phyloP scores from a whole-genome alignment of 2,329 filamentous ascomycete genomes.

The Aspergillus eucalypticola region DNA sequence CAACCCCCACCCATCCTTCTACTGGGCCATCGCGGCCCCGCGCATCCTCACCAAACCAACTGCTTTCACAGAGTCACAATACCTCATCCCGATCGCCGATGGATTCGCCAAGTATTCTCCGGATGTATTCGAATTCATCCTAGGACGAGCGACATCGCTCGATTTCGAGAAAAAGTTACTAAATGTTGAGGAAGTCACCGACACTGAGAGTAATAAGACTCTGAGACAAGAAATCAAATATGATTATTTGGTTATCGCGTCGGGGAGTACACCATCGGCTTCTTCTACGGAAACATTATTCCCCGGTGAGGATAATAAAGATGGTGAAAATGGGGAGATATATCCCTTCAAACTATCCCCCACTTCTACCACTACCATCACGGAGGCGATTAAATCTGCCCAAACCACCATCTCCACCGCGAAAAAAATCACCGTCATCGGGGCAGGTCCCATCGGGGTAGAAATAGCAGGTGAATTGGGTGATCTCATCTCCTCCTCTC shows the following conservation, averaged over 20 bases:
- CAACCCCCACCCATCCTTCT: constrained; percentile 55
- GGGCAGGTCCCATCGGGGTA: constrained; percentile 52
- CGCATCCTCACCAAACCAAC: constrained; percentile 53
- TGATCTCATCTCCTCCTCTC: constrained; percentile 25
- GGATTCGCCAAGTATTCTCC: constrained; percentile 53
- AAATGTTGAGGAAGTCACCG: constrained; percentile 29
- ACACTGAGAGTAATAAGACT: no score
- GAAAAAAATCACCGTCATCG: constrained; percentile 49
- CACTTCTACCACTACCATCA: not conserved
- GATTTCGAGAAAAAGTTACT: constrained; percentile 48
- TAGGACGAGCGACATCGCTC: constrained; percentile 51
- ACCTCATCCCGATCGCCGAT: constrained; percentile 52
- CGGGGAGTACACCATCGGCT: constrained; percentile 52
- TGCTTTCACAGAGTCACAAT: constrained; percentile 50
- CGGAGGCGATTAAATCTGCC: constrained; percentile 40
- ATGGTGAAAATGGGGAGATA: not conserved
- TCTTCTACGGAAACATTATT: rapidly evolving
- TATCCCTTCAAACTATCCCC: not conserved
- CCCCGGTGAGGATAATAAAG: not conserved
- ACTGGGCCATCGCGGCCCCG: constrained; percentile 56
- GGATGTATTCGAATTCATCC: constrained; percentile 53
- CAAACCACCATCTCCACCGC: constrained; percentile 40
- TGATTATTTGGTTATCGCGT: constrained; percentile 59
- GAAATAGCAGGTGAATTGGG: constrained; percentile 53
- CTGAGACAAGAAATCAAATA: constrained; percentile 44